Percentiles rank a stretch among this genome's conserved stretches.
Evolutionary conservation across 495 filamentous ascomycete species (phyloP).

Genomic region (Annulohypoxylon nitens): DNA sequence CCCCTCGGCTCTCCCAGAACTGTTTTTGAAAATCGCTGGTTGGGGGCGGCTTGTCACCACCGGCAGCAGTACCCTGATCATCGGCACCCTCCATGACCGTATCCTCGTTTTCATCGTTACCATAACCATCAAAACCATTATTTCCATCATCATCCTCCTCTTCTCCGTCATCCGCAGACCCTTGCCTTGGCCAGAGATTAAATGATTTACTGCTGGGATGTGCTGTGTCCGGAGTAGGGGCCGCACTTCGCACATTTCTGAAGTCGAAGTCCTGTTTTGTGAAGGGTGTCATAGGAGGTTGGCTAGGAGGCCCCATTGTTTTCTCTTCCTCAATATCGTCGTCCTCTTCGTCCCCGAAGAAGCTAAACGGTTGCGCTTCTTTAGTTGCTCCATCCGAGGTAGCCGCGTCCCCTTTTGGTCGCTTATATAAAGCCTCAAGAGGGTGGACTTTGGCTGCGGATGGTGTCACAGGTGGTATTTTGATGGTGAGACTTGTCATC

Average conservation of each 20-base stretch:
- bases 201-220: constrained; percentile 70
- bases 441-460: constrained; percentile 75
- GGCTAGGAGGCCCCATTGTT: constrained; percentile 24
- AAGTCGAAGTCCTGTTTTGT: constrained; percentile 80
- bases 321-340: constrained; percentile 58
- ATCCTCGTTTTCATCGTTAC: constrained; percentile 52
- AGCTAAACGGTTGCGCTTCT: constrained; percentile 58
- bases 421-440: constrained; percentile 90
- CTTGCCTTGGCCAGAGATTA: constrained; percentile 60
- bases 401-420: constrained; percentile 60
- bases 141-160: constrained; percentile 49
- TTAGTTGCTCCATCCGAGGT: constrained; percentile 36
- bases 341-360: constrained; percentile 64
- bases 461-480: constrained; percentile 60
- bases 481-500: constrained; percentile 61
- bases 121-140: constrained; percentile 47
- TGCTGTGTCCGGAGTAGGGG: constrained; percentile 95
- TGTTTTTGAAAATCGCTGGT: constrained; percentile 83
- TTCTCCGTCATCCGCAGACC: constrained; percentile 51
- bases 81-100: constrained; percentile 53
- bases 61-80: constrained; percentile 27
- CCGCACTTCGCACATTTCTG: constrained; percentile 82
- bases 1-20: constrained; percentile 93
- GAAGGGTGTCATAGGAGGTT: constrained; percentile 82
- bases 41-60: constrained; percentile 38